These are phyloP conservation scores for Blechomonas ayalai DNA, from an alignment of 208 protist genomes.

Conservation along the genomic window DNA sequence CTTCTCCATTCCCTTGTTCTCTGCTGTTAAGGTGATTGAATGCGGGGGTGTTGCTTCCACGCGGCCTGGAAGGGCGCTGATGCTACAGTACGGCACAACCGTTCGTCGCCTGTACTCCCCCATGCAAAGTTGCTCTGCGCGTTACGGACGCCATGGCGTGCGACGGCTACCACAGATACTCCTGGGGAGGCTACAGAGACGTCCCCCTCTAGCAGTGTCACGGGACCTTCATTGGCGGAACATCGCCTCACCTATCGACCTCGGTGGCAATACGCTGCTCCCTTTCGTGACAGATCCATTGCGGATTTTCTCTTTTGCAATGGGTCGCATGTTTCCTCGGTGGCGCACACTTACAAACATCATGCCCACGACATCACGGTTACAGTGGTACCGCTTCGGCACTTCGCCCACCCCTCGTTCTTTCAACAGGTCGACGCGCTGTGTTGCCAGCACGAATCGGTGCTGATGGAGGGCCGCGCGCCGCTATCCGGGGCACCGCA, in stretches of 20 bases:
- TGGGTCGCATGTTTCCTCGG: slow-evolving; percentile 12
- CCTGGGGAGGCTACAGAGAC: background rate
- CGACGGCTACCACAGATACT: background rate
- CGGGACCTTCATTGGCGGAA: background rate
- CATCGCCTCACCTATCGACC: slow-evolving; percentile 29
- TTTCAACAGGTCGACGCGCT: slow-evolving; percentile 73
- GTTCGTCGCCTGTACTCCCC: background rate
- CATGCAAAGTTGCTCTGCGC: background rate
- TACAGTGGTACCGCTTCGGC: slow-evolving; percentile 68
- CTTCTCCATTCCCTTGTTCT: no score
- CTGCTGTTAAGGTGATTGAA: no score
- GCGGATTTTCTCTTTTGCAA: slow-evolving; percentile 47
- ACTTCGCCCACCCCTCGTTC: slow-evolving; percentile 79
- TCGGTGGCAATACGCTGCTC: slow-evolving; percentile 44
- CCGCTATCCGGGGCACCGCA: slow-evolving; percentile 52
- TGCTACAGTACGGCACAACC: no score
- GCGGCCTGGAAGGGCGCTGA: no score
- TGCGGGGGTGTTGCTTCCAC: no score
- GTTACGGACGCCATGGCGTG: background rate
- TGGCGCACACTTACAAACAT: slow-evolving; percentile 69
- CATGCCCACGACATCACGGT: slow-evolving; percentile 31
- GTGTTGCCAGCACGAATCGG: slow-evolving; percentile 75
- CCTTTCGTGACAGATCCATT: slow-evolving; percentile 42
- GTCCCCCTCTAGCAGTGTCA: background rate
- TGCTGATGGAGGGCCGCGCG: slow-evolving; percentile 79